A percentile compares a stretch with the other conserved stretches of the same genome.
These are phyloP conservation scores for Angomonas deanei DNA, from an alignment of 208 protist genomes.

Conservation along the genomic window DNA sequence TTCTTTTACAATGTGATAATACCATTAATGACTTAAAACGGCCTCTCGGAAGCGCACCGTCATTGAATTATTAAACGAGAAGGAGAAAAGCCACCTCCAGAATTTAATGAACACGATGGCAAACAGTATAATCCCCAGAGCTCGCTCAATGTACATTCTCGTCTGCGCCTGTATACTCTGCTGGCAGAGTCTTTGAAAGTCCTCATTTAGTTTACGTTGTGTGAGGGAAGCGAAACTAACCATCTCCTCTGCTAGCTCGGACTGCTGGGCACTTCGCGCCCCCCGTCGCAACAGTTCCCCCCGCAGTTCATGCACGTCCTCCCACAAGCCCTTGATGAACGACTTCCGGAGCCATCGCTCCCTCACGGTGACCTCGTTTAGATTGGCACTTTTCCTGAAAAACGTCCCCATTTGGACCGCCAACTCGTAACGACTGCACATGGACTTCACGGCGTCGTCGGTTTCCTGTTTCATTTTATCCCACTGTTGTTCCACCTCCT, in stretches of 20 bases:
- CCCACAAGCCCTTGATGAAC: slow-evolving; percentile 84
- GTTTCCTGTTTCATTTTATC: slow-evolving; percentile 56
- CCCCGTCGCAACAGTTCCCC: slow-evolving; percentile 83
- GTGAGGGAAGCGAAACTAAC: slow-evolving; percentile 75
- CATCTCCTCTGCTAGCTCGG: slow-evolving; percentile 86
- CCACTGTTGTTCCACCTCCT: slow-evolving; percentile 77
- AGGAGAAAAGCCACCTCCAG: slow-evolving; percentile 65
- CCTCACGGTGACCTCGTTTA: slow-evolving; percentile 83
- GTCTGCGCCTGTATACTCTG: slow-evolving; percentile 74
- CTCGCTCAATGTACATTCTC: slow-evolving; percentile 70
- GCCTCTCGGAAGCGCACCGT: slow-evolving; percentile 62
- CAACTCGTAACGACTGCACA: slow-evolving; percentile 87
- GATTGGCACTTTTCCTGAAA: slow-evolving; percentile 72
- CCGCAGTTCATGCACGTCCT: slow-evolving; percentile 86
- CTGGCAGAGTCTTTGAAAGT: slow-evolving; percentile 85
- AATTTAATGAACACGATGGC: slow-evolving; percentile 74
- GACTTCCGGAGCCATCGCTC: slow-evolving; percentile 86
- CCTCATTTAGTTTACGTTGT: slow-evolving; percentile 82
- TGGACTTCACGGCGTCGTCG: slow-evolving; percentile 65
- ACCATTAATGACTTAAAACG: slow-evolving; percentile 31
- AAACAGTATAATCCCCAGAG: slow-evolving; percentile 35
- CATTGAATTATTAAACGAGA: slow-evolving; percentile 65
- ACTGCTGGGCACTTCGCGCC: slow-evolving; percentile 84
- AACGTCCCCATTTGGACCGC: slow-evolving; percentile 79
- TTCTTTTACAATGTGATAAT: neutral